Evolutionary conservation across 208 protist genomes (phyloP).

Genomic region (Endotrypanum monterogeii): DNA sequence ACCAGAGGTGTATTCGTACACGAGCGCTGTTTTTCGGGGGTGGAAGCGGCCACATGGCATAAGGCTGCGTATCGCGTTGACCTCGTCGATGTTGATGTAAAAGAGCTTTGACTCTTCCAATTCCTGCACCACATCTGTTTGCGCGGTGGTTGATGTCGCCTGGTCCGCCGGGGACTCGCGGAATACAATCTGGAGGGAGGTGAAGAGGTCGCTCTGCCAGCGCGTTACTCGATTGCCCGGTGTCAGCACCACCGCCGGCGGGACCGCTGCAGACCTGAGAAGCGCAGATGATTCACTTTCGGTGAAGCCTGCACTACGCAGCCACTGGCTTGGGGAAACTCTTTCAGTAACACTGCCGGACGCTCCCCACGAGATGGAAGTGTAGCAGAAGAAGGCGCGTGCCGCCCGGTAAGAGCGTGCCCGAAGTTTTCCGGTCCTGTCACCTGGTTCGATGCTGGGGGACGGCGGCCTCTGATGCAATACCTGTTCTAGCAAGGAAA

Average conservation of each 20-base stretch:
- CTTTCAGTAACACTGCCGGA: constrained; percentile 12
- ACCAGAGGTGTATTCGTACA: constrained; percentile 42
- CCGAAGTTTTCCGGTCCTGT: constrained; percentile 56
- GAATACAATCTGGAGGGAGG: constrained; percentile 53
- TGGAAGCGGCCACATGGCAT: constrained; percentile 22
- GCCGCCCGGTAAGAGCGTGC: constrained; percentile 38
- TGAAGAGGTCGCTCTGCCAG: constrained; percentile 77
- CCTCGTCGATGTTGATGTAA: constrained; percentile 21
- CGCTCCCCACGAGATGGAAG: constrained; percentile 25
- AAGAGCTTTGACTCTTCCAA: constrained; percentile 28
- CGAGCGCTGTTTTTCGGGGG: constrained; percentile 35
- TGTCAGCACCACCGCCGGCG: constrained; percentile 32
- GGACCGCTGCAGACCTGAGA: constrained; percentile 15
- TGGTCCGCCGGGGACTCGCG: constrained; percentile 31
- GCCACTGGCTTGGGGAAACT: constrained; percentile 50
- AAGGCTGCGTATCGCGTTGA: constrained; percentile 18
- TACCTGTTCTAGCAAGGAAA: constrained; percentile 45
- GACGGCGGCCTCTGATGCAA: constrained; percentile 38
- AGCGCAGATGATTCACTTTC: constrained; percentile 16
- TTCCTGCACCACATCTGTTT: constrained; percentile 5
- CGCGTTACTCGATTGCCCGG: constrained; percentile 41
- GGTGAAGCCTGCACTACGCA: constrained; percentile 37
- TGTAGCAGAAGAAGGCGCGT: constrained; percentile 66
- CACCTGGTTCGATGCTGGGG: constrained; percentile 35
- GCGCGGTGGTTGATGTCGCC: background rate